Evolutionary conservation across 2,329 filamentous ascomycete genomes (phyloP).

Genomic region (Paraphaeosphaeria sporulosa): DNA sequence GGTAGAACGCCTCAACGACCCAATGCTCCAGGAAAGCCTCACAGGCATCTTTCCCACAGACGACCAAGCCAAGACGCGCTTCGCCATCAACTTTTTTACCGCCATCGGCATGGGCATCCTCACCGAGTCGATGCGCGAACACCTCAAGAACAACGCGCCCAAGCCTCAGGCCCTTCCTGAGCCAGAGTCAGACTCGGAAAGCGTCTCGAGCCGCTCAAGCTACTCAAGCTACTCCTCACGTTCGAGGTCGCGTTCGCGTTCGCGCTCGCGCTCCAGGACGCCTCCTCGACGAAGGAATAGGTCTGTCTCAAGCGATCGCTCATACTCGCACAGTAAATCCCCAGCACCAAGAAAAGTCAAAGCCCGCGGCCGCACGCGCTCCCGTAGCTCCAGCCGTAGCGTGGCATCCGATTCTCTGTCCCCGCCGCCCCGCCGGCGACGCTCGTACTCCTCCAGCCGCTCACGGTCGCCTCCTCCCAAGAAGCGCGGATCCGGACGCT

Average conservation of each 20-base stretch:
- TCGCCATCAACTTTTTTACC: constrained; percentile 99
- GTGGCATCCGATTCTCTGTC: constrained; percentile 34
- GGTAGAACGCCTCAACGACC: constrained; percentile 78
- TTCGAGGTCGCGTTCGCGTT: constrained; percentile 32
- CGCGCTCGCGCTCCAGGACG: constrained; percentile 22
- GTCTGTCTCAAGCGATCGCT: constrained; percentile 34
- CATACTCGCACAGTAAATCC: constrained; percentile 40
- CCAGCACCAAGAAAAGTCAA: constrained; percentile 31
- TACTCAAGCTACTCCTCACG: constrained; percentile 41
- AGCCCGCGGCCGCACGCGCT: constrained; percentile 19
- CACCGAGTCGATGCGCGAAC: constrained; percentile 94
- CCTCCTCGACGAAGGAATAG: constrained; percentile 26
- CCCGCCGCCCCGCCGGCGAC: constrained; percentile 30
- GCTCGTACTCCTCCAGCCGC: constrained; percentile 36
- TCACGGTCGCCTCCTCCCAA: constrained; percentile 22
- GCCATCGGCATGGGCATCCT: constrained; percentile 95
- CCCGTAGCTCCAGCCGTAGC: constrained; percentile 28
- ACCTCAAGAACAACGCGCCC: constrained; percentile 81
- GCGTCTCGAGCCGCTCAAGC: constrained; percentile 43
- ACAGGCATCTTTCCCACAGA: constrained; percentile 90
- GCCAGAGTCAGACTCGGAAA: constrained; percentile 44
- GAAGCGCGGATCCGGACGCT: constrained; percentile 24
- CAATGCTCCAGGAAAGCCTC: constrained; percentile 75
- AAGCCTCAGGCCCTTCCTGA: constrained; percentile 72
- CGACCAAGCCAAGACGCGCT: constrained; percentile 87